Conservation (phyloP, 1,284 basidiomycete genomes). For the Phellinidium pouzarii region DNA sequence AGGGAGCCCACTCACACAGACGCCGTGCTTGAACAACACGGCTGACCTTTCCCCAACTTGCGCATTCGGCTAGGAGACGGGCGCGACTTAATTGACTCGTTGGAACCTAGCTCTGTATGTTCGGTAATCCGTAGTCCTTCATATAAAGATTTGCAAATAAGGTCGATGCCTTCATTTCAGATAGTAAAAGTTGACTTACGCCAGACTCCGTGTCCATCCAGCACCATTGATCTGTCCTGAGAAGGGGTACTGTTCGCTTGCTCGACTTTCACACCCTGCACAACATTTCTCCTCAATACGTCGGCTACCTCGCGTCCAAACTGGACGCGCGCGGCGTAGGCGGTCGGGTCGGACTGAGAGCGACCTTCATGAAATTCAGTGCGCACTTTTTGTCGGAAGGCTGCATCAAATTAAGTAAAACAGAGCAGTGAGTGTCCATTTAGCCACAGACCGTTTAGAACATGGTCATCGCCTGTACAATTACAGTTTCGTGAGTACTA, state of each 20-base stretch:
- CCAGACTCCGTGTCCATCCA: constrained; percentile 41
- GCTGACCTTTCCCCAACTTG: constrained; percentile 28
- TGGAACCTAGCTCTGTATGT: constrained; percentile 70
- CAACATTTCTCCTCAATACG: constrained; percentile 65
- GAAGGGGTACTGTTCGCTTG: not conserved
- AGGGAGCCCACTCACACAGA: constrained; percentile 20
- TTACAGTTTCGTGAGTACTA: constrained; percentile 10
- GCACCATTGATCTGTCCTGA: constrained; percentile 20
- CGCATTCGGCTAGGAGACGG: constrained; percentile 27
- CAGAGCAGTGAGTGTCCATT: constrained; percentile 7
- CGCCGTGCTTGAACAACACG: constrained; percentile 1
- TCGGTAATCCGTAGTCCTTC: constrained; percentile 58
- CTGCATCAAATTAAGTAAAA: too few relatives aligned
- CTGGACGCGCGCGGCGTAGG: constrained; percentile 47
- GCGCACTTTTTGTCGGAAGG: constrained; percentile 64
- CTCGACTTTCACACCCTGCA: constrained; percentile 51
- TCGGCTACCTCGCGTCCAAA: constrained; percentile 58
- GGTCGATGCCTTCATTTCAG: not conserved
- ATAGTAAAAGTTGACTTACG: constrained; percentile 31
- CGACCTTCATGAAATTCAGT: constrained; percentile 39
- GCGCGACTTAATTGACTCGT: constrained; percentile 59
- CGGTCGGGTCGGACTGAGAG: constrained; percentile 35
- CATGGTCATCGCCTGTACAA: constrained; percentile 43
- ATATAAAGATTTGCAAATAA: not conserved
- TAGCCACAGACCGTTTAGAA: constrained; percentile 41